These are phyloP conservation scores for Zoysia matrella DNA, from an alignment of 202 grass and related monocot species.

Conservation along the genomic window DNA sequence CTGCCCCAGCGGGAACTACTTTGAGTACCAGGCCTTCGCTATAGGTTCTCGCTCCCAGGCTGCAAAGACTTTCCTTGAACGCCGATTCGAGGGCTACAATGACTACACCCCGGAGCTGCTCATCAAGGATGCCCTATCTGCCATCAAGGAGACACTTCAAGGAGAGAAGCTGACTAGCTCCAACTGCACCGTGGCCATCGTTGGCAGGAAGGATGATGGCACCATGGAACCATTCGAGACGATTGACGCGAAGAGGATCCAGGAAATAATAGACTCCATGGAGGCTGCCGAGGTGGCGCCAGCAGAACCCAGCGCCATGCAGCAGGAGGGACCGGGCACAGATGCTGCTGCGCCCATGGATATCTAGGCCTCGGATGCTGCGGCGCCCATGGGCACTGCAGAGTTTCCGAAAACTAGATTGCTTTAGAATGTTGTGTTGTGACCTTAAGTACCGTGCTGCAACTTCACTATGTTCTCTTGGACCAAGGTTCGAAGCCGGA, in stretches of 20 bases:
- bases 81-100: constrained; percentile 61
- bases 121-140: constrained; percentile 84
- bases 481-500: too few species aligned
- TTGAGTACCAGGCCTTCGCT: constrained; percentile 97
- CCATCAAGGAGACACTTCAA: constrained; percentile 89
- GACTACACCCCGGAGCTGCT: constrained; percentile 75
- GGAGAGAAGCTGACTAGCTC: constrained; percentile 85
- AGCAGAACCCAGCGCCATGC: constrained; percentile 41
- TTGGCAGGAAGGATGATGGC: constrained; percentile 54
- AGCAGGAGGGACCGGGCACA: constrained; percentile 42
- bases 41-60: constrained; percentile 98
- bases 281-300: constrained; percentile 40
- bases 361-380: constrained; percentile 51
- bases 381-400: background rate
- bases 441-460: background rate
- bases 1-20: constrained; percentile 98
- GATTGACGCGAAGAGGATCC: constrained; percentile 58
- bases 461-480: background rate
- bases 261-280: constrained; percentile 75
- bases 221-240: constrained; percentile 61
- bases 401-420: constrained; percentile 25
- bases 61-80: constrained; percentile 92
- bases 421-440: constrained; percentile 34
- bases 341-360: constrained; percentile 79
- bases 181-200: constrained; percentile 76